phyloP scores from a whole-genome alignment of 1,139 yeast species.

The Petasospora rhodanensis region DNA sequence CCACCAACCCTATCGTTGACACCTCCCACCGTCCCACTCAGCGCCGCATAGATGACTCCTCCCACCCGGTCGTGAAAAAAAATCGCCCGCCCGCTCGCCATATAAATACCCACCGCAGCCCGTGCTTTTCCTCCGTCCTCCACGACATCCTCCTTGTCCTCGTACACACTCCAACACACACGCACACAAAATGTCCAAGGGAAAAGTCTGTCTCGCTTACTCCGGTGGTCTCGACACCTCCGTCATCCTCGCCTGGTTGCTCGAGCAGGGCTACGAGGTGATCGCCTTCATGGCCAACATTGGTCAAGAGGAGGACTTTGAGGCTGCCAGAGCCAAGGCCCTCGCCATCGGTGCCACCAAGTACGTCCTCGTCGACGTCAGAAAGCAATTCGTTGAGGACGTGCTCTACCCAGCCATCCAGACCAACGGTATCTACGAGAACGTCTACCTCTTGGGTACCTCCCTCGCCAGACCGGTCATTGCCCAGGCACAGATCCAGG shows the following conservation, averaged over 20 bases:
- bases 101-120: conserved; percentile 5
- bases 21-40: too few species aligned
- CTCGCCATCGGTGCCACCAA: conserved; percentile 95
- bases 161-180: conserved; percentile 1
- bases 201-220: conserved; percentile 98
- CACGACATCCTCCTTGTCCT: not conserved
- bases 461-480: conserved; percentile 98
- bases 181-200: conserved; percentile 66
- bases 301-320: conserved; percentile 99
- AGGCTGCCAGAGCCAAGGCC: conserved; percentile 95
- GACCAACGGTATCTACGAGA: conserved; percentile 95
- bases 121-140: not conserved
- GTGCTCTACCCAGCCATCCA: conserved; percentile 94
- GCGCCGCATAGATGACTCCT: conserved; percentile 9
- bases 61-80: conserved; percentile 1
- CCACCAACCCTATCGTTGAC: too few species aligned
- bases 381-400: conserved; percentile 90
- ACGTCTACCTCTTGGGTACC: conserved; percentile 92
- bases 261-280: conserved; percentile 97
- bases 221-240: conserved; percentile 99
- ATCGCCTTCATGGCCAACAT: conserved; percentile 96
- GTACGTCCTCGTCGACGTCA: conserved; percentile 89
- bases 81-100: not conserved
- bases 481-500: conserved; percentile 96
- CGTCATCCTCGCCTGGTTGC: conserved; percentile 94